phyloP scores from a whole-genome alignment of 2,329 filamentous ascomycete genomes.

The Aureobasidium sp. region DNA sequence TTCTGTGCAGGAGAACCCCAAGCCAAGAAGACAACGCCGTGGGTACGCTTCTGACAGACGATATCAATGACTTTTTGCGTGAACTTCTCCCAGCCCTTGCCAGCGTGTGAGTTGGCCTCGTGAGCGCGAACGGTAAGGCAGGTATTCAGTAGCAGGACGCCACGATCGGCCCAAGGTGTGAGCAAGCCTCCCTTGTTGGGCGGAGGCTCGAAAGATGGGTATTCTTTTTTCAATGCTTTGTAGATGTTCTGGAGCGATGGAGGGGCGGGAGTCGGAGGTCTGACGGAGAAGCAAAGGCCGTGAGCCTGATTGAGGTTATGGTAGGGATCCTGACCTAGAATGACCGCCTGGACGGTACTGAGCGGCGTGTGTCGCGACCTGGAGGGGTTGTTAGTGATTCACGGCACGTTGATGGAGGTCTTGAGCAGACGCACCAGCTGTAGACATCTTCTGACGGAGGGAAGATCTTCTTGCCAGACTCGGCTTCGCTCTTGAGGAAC shows the following conservation, averaged over 20 bases:
- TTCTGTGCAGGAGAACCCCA: slow-evolving; percentile 85
- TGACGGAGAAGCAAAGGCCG: slow-evolving; percentile 90
- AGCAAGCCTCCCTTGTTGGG: slow-evolving; percentile 73
- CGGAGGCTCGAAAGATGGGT: slow-evolving; percentile 65
- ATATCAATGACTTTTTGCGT: slow-evolving; percentile 88
- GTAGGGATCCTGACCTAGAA: slow-evolving; percentile 94
- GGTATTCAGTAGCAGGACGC: slow-evolving; percentile 88
- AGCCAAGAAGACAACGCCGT: slow-evolving; percentile 87
- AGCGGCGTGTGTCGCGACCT: slow-evolving; percentile 95
- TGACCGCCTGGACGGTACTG: slow-evolving; percentile 79
- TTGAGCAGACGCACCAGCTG: slow-evolving; percentile 59
- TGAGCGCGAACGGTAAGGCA: slow-evolving; percentile 88
- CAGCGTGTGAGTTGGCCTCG: slow-evolving; percentile 75
- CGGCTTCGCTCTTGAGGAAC: slow-evolving; percentile 73
- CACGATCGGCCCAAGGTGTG: slow-evolving; percentile 87
- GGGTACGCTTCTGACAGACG: slow-evolving; percentile 64
- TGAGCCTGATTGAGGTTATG: slow-evolving; percentile 95
- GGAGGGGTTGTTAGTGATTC: background rate
- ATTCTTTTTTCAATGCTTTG: slow-evolving; percentile 77
- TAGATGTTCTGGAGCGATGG: slow-evolving; percentile 94
- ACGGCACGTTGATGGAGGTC: background rate
- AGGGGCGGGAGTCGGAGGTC: slow-evolving; percentile 76
- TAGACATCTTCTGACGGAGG: slow-evolving; percentile 86
- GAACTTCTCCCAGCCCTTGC: slow-evolving; percentile 85
- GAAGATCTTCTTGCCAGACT: slow-evolving; percentile 68